Evolutionary conservation across 148 eudicot species (phyloP).

Genomic region (Euryodendron excelsum): DNA sequence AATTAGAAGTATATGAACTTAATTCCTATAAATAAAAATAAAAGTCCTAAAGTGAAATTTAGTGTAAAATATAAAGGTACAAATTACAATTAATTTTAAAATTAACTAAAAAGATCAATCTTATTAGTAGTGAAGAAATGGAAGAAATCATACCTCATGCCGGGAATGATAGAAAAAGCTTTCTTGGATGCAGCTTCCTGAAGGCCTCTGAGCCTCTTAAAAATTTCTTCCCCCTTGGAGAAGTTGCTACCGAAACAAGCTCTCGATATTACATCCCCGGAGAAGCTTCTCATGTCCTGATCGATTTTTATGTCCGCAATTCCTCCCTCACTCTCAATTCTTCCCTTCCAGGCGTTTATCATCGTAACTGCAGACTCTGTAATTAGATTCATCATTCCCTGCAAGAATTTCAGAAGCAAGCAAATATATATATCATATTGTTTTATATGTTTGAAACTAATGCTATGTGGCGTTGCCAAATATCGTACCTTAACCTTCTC

Average conservation of each 20-base stretch:
- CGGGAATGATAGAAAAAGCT: not conserved
- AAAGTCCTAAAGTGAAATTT: too few relatives aligned
- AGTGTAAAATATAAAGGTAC: too few relatives aligned
- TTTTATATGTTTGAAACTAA: too few relatives aligned
- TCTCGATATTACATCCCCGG: not conserved
- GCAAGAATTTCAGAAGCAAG: too few relatives aligned
- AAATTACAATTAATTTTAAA: too few relatives aligned
- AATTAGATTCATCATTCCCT: not conserved
- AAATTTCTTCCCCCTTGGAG: not conserved
- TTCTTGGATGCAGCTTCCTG: not conserved
- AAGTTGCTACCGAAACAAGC: conserved; percentile 10
- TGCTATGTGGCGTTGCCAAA: too few relatives aligned
- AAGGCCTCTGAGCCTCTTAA: not conserved
- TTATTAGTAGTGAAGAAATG: too few relatives aligned
- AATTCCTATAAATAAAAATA: too few relatives aligned
- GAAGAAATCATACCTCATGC: not conserved
- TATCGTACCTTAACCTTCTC: conserved; percentile 26
- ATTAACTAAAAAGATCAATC: too few relatives aligned
- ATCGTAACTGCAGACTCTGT: not conserved
- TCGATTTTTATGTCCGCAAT: not conserved
- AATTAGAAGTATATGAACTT: too few relatives aligned
- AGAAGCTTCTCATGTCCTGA: not conserved
- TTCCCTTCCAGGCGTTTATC: not conserved
- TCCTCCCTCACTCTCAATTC: not conserved
- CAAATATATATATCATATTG: too few relatives aligned